These are phyloP conservation scores for Coniferiporia sulphurascens DNA, from an alignment of 1,284 basidiomycete species.

Conservation along the genomic window DNA sequence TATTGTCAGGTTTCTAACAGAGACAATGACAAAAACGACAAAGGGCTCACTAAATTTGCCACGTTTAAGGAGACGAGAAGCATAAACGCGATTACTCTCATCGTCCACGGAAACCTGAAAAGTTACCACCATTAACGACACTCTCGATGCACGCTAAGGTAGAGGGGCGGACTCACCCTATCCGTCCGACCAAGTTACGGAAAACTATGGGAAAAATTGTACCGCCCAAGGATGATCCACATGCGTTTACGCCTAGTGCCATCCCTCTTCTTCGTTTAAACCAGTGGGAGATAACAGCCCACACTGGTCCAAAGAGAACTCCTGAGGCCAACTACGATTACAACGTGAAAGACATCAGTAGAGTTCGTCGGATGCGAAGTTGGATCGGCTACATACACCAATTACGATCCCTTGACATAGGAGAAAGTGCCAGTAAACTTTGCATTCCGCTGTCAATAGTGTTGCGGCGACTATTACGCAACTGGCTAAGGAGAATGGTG, in stretches of 20 bases:
- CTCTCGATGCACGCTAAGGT: too few relatives aligned
- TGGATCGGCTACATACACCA: constrained; percentile 25
- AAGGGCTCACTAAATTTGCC: constrained; percentile 23
- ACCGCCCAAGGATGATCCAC: constrained; percentile 43
- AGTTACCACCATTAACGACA: too few relatives aligned
- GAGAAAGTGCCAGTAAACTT: constrained; percentile 54
- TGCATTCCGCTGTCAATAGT: constrained; percentile 52
- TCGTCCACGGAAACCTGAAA: constrained; percentile 27
- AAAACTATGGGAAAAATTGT: constrained; percentile 44
- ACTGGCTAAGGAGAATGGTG: constrained; percentile 41
- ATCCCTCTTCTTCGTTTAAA: constrained; percentile 39
- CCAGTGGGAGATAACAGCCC: constrained; percentile 47
- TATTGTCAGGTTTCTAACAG: neutral
- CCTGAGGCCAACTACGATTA: constrained; percentile 37
- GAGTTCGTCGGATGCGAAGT: too few relatives aligned
- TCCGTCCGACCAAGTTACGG: constrained; percentile 37
- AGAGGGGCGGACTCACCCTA: constrained; percentile 29
- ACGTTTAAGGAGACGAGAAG: constrained; percentile 22
- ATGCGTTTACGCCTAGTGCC: constrained; percentile 38
- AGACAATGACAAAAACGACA: neutral
- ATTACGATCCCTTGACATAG: constrained; percentile 49
- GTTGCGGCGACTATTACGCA: constrained; percentile 43
- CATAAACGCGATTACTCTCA: constrained; percentile 27
- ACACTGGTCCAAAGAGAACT: constrained; percentile 44
- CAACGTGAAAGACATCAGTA: constrained; percentile 22